Evolutionary conservation across 768 basidiomycete species (phyloP), one percentile per base, ranked within the genome.

Genomic region (Suillus bovinus): DNA sequence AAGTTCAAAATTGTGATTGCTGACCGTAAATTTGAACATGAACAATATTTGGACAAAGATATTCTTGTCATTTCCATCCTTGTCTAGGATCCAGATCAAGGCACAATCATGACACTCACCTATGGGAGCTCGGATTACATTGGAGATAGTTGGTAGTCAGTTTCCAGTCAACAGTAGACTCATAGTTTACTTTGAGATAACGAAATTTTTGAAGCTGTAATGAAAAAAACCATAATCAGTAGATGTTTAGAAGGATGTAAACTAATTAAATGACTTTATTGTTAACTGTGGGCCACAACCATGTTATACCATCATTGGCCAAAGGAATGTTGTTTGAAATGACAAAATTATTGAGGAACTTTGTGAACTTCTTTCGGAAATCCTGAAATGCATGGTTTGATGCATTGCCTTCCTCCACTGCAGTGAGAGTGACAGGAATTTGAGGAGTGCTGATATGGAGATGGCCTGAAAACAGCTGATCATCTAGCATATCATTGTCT

Each of bases 61-160:
- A 20, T 17, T 3, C 46, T 59, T 59, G 39, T 24, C 29, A 3
- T 4, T 44, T 27, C 44, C 24, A 3, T 59, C 39, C 22, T 49
- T 24, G 58, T 59, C 39, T 27, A 49, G 47, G 7, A 24, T 49
- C 14, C 72, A 20, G 33, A 76, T 46, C 39, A 78, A 61, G 17
- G 77, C 67, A 60, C 38, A 72, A 60, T 75, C 71, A 61, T 69
- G 72, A 3, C 66, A 71, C 22, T 71, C 69, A 2, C 11, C 67
- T 47, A 55, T 72, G 67, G 62, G 77, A 79, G 1, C 59, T 56
- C n/a, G 73, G 73, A 50, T 70, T 76, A 61, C 71, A 73, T 16
- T 68, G 66, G 6, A 79, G 63, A 38, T 71, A 68, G 61, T 79
- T 69, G 1, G 64, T 66, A 10, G 66, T 64, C 13, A 64, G 47